phyloP scores from a whole-genome alignment of 441 rosid species.

The Brassica hybrid region DNA sequence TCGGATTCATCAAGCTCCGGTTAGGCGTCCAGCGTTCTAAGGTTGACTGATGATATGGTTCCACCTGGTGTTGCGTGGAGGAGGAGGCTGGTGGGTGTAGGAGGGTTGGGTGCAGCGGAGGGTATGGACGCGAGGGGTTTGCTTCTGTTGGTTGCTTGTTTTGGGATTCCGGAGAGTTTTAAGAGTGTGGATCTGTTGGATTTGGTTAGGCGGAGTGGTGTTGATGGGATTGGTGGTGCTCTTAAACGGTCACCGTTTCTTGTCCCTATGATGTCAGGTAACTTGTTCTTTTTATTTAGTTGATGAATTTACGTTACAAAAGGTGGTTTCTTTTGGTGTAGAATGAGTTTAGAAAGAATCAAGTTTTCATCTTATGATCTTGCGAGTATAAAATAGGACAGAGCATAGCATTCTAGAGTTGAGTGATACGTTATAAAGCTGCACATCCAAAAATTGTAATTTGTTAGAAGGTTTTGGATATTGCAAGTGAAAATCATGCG shows the following conservation, averaged over 20 bases:
- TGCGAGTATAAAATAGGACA: constrained; percentile 8
- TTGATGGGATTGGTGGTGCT: constrained; percentile 47
- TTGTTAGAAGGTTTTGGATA: neutral
- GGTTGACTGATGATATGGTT: too few relatives aligned
- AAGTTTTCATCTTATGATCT: neutral
- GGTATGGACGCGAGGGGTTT: constrained; percentile 70
- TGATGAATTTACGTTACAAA: neutral
- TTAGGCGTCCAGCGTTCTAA: too few relatives aligned
- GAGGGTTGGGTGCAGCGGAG: constrained; percentile 56
- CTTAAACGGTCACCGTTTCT: constrained; percentile 56
- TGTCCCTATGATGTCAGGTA: constrained; percentile 62
- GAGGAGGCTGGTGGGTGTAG: constrained; percentile 65
- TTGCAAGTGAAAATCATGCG: neutral
- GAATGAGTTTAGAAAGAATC: neutral
- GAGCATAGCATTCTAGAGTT: neutral
- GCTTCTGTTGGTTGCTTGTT: constrained; percentile 68
- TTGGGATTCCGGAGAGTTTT: constrained; percentile 66
- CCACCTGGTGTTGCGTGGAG: constrained; percentile 61
- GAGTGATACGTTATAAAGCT: neutral
- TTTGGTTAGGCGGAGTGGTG: constrained; percentile 56
- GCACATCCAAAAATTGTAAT: neutral
- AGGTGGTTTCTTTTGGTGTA: constrained; percentile 13
- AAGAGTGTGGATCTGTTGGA: constrained; percentile 55
- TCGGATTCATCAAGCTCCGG: too few relatives aligned
- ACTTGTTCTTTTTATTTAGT: neutral